phyloP scores from a whole-genome alignment of 495 filamentous ascomycete genomes.

The Penicillium bialowiezense region DNA sequence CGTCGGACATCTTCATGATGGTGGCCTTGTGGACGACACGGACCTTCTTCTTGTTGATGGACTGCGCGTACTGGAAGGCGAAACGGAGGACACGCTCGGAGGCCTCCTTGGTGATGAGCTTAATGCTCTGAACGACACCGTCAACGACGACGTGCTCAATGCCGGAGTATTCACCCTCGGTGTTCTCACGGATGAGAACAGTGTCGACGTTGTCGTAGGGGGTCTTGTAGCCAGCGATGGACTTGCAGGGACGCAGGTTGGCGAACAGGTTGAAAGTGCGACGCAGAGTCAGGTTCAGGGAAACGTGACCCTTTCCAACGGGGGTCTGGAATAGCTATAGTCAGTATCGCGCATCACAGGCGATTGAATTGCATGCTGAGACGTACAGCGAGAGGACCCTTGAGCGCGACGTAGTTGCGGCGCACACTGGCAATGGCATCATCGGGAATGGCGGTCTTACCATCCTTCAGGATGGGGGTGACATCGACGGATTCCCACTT shows the following conservation, averaged over 20 bases:
- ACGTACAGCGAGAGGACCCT: constrained; percentile 93
- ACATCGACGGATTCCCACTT: constrained; percentile 98
- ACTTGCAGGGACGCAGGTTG: constrained; percentile 96
- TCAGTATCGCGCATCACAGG: constrained; percentile 18
- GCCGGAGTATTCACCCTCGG: constrained; percentile 98
- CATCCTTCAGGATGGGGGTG: constrained; percentile 85
- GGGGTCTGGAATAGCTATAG: constrained; percentile 63
- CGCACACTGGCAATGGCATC: constrained; percentile 86
- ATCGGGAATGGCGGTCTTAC: constrained; percentile 86
- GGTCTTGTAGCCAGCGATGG: constrained; percentile 95
- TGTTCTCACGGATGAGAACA: constrained; percentile 98
- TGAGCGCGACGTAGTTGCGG: constrained; percentile 92
- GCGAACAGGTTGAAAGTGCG: constrained; percentile 99
- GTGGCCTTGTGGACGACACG: constrained; percentile 98
- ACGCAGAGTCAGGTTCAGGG: constrained; percentile 95
- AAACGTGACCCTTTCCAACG: constrained; percentile 97
- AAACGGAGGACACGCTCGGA: constrained; percentile 92
- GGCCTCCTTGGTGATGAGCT: constrained; percentile 93
- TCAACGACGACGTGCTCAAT: constrained; percentile 99
- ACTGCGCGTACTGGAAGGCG: constrained; percentile 94
- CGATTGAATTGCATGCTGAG: neutral
- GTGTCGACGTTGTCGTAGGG: constrained; percentile 98
- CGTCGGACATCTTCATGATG: constrained; percentile 99
- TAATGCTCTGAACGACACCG: constrained; percentile 97
- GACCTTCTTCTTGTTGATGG: constrained; percentile 90